Conservation (phyloP, 805 yeast species). For the Helenozyma rhizophorensis region DNA sequence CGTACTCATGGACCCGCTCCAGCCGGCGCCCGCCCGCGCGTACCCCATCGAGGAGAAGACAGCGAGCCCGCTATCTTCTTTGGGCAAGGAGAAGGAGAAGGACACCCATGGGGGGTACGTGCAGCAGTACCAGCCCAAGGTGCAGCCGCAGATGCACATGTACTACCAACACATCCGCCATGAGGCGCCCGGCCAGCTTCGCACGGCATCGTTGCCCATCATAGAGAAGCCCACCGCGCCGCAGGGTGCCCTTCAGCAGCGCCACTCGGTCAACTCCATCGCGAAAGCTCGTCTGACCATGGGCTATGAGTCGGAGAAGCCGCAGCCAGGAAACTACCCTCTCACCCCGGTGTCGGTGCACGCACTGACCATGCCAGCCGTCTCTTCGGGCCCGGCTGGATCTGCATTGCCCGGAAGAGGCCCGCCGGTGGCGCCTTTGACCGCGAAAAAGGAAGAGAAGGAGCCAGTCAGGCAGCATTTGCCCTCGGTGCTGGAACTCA, state of each 20-base stretch:
- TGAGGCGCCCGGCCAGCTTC: conserved; percentile 8
- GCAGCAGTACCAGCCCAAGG: conserved; percentile 15
- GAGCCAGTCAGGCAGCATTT: conserved; percentile 17
- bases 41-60: neutral
- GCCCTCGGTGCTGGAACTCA: conserved; percentile 36
- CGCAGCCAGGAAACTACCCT: neutral
- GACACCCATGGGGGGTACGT: conserved; percentile 6
- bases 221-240: conserved; percentile 11
- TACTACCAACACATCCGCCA: conserved; percentile 13
- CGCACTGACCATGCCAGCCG: neutral
- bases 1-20: conserved; percentile 36
- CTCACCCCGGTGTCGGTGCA: too few relatives aligned
- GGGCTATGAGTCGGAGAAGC: too few relatives aligned
- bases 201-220: conserved; percentile 14
- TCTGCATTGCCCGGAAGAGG: neutral
- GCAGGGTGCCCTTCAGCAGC: conserved; percentile 8
- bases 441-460: conserved; percentile 1
- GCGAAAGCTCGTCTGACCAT: neutral
- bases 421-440: neutral
- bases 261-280: conserved; percentile 9
- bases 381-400: neutral
- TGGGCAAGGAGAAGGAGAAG: conserved; percentile 1
- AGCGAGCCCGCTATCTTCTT: neutral
- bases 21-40: conserved; percentile 22
- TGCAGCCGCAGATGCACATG: conserved; percentile 8